phyloP scores from a whole-genome alignment of 352 stramenopile genomes.

The Phytophthora boehmeriae region DNA sequence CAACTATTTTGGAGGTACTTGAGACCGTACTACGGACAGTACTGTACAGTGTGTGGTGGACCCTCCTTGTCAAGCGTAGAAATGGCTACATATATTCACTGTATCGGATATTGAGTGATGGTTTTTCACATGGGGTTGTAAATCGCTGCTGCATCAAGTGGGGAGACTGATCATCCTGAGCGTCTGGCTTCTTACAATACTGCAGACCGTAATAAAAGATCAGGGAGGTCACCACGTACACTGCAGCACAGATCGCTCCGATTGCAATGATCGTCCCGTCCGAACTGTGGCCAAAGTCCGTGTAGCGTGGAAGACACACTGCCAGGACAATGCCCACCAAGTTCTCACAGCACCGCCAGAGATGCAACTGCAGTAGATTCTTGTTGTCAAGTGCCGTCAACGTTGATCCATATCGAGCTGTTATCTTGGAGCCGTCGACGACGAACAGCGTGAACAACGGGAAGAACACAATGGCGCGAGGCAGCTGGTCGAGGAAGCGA shows the following conservation, averaged over 20 bases:
- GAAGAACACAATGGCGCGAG: conserved; percentile 61
- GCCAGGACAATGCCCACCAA: conserved; percentile 45
- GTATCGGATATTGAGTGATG: neutral
- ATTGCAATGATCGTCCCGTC: conserved; percentile 44
- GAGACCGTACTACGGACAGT: no score
- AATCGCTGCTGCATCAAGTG: neutral
- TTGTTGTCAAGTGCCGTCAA: conserved; percentile 37
- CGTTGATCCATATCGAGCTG: conserved; percentile 34
- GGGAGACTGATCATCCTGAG: neutral
- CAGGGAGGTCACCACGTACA: conserved; percentile 38
- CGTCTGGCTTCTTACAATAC: conserved; percentile 4
- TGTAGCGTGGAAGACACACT: conserved; percentile 52
- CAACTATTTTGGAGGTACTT: no score
- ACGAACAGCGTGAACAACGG: conserved; percentile 72
- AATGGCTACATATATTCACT: neutral
- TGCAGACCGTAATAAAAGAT: conserved; percentile 34
- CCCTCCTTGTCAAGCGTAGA: neutral
- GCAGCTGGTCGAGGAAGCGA: conserved; percentile 40
- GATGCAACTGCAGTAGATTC: conserved; percentile 48
- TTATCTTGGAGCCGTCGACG: conserved; percentile 56
- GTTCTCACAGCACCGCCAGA: conserved; percentile 69
- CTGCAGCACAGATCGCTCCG: conserved; percentile 37
- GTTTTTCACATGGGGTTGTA: neutral
- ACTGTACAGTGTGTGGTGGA: neutral
- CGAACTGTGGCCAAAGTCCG: conserved; percentile 57